A percentile compares a stretch with the other conserved stretches of the same genome.
Evolutionary conservation across 2,329 filamentous ascomycete genomes (phyloP).

Genomic region (Mycogone perniciosa): DNA sequence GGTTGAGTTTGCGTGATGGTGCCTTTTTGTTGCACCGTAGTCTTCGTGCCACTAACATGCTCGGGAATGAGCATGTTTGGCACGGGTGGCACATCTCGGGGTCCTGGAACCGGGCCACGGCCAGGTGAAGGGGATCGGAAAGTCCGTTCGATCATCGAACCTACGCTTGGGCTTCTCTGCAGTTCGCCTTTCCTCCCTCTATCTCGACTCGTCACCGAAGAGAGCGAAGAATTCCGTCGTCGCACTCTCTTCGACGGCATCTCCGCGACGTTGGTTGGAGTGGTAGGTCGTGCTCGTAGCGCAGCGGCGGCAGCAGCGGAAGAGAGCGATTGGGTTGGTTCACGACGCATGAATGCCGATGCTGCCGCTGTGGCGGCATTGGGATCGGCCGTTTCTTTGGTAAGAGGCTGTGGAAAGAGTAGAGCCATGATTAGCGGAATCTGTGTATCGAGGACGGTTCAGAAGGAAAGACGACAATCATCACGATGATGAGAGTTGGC

Average conservation of each 20-base stretch:
- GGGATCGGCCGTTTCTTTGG: constrained; percentile 57
- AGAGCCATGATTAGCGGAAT: constrained; percentile 14
- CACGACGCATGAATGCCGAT: constrained; percentile 69
- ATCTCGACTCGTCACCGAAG: constrained; percentile 54
- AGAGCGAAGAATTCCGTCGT: constrained; percentile 64
- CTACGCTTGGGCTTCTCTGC: constrained; percentile 60
- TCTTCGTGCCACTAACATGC: constrained; percentile 16
- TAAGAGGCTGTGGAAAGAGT: constrained; percentile 48
- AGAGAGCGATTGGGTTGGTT: constrained; percentile 63
- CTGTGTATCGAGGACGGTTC: not conserved
- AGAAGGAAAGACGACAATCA: not conserved
- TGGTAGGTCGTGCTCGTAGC: constrained; percentile 68
- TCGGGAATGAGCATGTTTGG: constrained; percentile 56
- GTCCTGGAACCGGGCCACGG: constrained; percentile 36
- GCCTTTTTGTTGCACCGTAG: constrained; percentile 24
- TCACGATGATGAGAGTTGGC: not conserved
- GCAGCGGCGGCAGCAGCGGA: constrained; percentile 83
- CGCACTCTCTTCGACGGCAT: constrained; percentile 82
- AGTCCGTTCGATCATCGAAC: constrained; percentile 83
- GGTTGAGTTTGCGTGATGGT: constrained; percentile 40
- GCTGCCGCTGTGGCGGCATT: constrained; percentile 74
- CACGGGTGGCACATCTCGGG: constrained; percentile 60
- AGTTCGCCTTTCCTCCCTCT: constrained; percentile 41
- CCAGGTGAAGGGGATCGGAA: constrained; percentile 69
- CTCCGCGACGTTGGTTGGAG: constrained; percentile 72